A percentile compares a stretch with the other conserved stretches of the same genome.
phyloP scores from a whole-genome alignment of 306 rosid species.

The Prunus persica region DNA sequence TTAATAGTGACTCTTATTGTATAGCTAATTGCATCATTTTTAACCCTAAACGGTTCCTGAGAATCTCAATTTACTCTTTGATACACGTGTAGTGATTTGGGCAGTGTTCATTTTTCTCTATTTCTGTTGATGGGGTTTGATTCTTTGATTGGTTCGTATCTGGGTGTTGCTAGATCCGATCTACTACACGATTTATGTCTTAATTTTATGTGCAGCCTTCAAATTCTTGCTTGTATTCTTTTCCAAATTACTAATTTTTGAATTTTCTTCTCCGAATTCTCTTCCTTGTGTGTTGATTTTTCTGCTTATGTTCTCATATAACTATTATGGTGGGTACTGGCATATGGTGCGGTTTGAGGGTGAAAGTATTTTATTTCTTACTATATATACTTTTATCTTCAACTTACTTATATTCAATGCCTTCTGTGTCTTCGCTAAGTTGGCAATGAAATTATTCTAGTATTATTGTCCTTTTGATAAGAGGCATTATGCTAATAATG shows the following conservation, averaged over 20 bases:
- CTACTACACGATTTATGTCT: not conserved
- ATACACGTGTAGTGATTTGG: not conserved
- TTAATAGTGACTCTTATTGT: not conserved
- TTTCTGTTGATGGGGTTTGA: not conserved
- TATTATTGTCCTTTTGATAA: not conserved
- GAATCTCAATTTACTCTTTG: too few species aligned
- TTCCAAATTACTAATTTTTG: not conserved
- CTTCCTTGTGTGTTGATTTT: not conserved
- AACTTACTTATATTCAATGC: too few species aligned
- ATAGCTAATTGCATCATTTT: too few species aligned
- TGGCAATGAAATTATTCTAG: not conserved
- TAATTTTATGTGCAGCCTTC: not conserved
- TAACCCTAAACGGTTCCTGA: too few species aligned
- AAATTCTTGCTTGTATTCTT: not conserved
- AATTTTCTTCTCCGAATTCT: not conserved
- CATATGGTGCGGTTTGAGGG: too few species aligned
- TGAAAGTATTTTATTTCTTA: too few species aligned
- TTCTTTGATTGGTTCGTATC: not conserved
- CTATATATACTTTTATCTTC: too few species aligned
- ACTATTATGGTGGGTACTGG: not conserved
- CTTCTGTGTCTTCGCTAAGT: too few species aligned
- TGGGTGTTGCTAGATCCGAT: not conserved
- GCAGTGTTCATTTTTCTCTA: not conserved
- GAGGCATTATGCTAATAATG: slow-evolving; percentile 1
- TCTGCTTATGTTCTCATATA: not conserved